Evolutionary conservation across 2,329 filamentous ascomycete genomes (phyloP), one percentile per base, ranked within the genome.

Genomic region (Sclerotinia glacialis): DNA sequence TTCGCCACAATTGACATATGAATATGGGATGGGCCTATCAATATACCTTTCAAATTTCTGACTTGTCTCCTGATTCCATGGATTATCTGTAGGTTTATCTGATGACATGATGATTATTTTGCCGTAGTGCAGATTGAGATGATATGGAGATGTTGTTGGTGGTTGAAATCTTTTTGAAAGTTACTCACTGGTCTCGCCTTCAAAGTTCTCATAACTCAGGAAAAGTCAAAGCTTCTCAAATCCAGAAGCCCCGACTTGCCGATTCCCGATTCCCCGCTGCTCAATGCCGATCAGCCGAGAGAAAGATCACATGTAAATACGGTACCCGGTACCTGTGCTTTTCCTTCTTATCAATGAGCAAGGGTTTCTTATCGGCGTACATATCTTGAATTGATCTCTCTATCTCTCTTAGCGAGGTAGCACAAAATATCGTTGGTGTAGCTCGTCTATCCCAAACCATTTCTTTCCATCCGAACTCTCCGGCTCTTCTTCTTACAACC

Each of bases 31-130:
- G 31, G 31, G 42, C 28, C 5, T 3, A 37, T 34, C 7, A 47
- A 74, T 82, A 74, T 82, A 89, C 88, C 80, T 83, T 72, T 88
- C 80, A 74, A 91, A 92, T 72, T 87, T 89, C 67, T 80, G 78
- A 74, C 86, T 86, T 65, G 83, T 85, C 67, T 88, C 80, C 69
- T 83, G 80, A 72, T 82, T 81, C 83, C 87, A 89, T 1, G 85
- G 82, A 21, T 55, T 68, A 9, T 67, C 69, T 34, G 69, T 50
- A 31, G 80, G 76, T 23, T 73, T 65, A 75, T 72, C 67, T 52
- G 72, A 71, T 26, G 73, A 67, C 73, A 75, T 75, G 59, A 6
- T 26, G 52, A n/a, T 5, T 14, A n/a, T n/a, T 26, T 52, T 63
- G 37, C 59, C 31, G 49, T 49, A 21, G 18, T 26, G 56, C 18